Percentiles rank a stretch among this genome's conserved stretches.
Conservation (phyloP, 345 rosid genomes). For the Salix purpurea region DNA sequence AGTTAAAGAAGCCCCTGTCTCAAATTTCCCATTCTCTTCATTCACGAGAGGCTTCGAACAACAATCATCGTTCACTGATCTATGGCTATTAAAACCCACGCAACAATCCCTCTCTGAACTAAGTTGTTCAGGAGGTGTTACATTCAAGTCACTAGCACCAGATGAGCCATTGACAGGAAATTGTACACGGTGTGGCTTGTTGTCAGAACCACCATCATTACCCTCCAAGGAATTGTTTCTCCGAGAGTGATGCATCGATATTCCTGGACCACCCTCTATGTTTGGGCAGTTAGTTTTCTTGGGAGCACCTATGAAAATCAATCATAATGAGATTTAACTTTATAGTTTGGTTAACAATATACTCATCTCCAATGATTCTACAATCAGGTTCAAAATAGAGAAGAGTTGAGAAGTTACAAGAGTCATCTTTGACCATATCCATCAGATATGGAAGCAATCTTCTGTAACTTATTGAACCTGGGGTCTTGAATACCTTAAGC, state of each 20-base stretch:
- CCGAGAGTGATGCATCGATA: not conserved
- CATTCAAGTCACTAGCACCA: not conserved
- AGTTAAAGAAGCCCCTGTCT: not conserved
- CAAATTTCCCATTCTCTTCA: constrained; percentile 1
- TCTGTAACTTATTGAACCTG: constrained; percentile 54
- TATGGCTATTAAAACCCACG: not conserved
- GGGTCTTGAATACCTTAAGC: constrained; percentile 42
- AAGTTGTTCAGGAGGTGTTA: not conserved
- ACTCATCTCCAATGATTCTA: not conserved
- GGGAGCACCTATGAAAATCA: constrained; percentile 13
- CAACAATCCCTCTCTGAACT: constrained; percentile 3
- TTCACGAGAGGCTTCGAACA: constrained; percentile 6
- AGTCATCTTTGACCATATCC: constrained; percentile 38
- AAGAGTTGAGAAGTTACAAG: constrained; percentile 27
- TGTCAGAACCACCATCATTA: constrained; percentile 1
- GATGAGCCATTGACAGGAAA: not conserved
- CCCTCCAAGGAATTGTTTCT: not conserved
- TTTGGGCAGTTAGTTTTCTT: constrained; percentile 2
- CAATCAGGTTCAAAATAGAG: not conserved
- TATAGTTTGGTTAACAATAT: not conserved
- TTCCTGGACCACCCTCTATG: constrained; percentile 5
- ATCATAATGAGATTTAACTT: not conserved
- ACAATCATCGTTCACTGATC: constrained; percentile 1
- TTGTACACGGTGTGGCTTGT: not conserved
- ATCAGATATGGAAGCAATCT: constrained; percentile 76